Conservation (phyloP, 352 stramenopile species). For the Phytophthora sp. region DNA sequence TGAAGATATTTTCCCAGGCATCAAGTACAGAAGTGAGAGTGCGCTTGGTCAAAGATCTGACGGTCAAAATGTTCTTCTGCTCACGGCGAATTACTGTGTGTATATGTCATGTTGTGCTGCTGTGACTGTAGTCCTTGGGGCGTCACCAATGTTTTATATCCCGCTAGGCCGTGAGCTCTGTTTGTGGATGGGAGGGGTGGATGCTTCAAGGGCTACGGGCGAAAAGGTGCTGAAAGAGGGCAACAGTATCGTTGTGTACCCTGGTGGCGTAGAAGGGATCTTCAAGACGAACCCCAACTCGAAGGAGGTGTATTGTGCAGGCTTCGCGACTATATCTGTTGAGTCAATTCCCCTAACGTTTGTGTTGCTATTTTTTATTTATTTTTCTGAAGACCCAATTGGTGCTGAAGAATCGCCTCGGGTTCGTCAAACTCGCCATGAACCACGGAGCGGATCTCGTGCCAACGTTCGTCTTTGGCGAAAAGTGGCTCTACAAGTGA, state of each 20-base stretch:
- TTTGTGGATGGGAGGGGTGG: conserved; percentile 58
- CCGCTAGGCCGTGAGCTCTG: conserved; percentile 64
- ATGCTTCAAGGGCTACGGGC: conserved; percentile 46
- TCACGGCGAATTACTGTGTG: too few relatives aligned
- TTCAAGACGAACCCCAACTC: conserved; percentile 53
- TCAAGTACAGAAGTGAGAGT: conserved; percentile 27
- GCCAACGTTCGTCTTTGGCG: conserved; percentile 55
- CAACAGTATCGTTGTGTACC: conserved; percentile 55
- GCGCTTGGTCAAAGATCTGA: too few relatives aligned
- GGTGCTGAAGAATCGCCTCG: conserved; percentile 49
- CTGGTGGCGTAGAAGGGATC: conserved; percentile 50
- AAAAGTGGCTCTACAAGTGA: conserved; percentile 64
- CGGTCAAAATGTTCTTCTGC: too few relatives aligned
- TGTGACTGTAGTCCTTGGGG: conserved; percentile 45
- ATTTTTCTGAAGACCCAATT: conserved; percentile 32
- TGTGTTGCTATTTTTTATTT: background rate
- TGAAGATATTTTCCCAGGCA: conserved; percentile 47
- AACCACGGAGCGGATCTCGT: conserved; percentile 52
- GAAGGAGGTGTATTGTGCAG: conserved; percentile 38
- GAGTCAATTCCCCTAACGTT: background rate
- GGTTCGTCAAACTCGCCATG: conserved; percentile 56
- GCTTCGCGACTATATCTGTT: background rate
- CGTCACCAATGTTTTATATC: conserved; percentile 67
- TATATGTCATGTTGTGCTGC: background rate
- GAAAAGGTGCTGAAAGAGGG: conserved; percentile 50